These are phyloP conservation scores for Aspergillus ellipticus DNA, from an alignment of 495 filamentous ascomycete species.

Conservation along the genomic window DNA sequence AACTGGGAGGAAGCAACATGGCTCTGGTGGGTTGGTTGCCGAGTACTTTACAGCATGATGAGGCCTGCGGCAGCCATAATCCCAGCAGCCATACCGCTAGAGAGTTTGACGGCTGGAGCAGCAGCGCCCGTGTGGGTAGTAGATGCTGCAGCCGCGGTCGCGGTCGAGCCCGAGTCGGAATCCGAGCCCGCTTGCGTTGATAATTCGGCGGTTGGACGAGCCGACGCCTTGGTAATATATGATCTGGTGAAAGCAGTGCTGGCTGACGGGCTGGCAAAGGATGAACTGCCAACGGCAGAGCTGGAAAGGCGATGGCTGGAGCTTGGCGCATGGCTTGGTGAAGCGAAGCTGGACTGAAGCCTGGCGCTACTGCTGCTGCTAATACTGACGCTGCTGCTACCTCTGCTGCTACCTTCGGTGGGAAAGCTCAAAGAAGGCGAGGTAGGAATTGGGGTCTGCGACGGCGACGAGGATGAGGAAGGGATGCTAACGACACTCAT, in stretches of 20 bases:
- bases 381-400: constrained; percentile 6
- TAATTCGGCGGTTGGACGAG: not conserved
- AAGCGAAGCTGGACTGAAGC: not conserved
- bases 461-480: constrained; percentile 21
- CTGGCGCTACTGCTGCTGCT: not conserved
- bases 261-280: constrained; percentile 13
- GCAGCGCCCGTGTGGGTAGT: constrained; percentile 26
- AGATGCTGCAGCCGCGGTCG: constrained; percentile 21
- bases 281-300: not conserved
- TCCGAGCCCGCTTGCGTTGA: not conserved
- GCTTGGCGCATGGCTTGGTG: not conserved
- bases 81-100: constrained; percentile 35
- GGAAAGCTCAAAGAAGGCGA: not conserved
- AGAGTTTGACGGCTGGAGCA: constrained; percentile 29
- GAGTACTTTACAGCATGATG: constrained; percentile 34
- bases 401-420: not conserved
- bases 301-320: not conserved
- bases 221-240: constrained; percentile 9
- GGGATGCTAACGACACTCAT: constrained; percentile 30
- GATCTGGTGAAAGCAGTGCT: constrained; percentile 18
- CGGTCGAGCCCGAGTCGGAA: constrained; percentile 1
- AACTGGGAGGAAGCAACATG: not conserved
- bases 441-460: not conserved
- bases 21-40: not conserved
- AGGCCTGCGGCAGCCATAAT: constrained; percentile 42